Base-by-base conservation (phyloP, 371 early-diverging fungal genomes). In the Capillidium heterosporum region DNA sequence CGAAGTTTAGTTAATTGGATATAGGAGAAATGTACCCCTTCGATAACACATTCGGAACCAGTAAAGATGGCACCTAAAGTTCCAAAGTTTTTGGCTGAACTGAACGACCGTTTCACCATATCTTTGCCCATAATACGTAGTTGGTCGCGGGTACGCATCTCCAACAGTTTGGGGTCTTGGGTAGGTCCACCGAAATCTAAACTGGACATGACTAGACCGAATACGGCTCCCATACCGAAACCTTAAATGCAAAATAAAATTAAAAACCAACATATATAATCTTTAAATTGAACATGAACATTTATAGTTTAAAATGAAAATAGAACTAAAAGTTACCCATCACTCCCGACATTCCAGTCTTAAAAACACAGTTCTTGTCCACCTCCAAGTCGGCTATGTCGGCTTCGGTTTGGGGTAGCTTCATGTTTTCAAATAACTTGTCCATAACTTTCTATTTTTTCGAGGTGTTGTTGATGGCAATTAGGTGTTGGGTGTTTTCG, bases 41-140 rank as follows among this genome's bases (percentile, higher is more conserved):
- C 95, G 57, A 95, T 91, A 58, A 87, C 76, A 61, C 97, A 95
- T 68, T 96, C 97, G 0, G 89, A 77, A 13, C 87, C 84, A 23
- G 93, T 77, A 69, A 84, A 95, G 35, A 95, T 80, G 31, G 89
- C 87, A 27, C 88, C 95, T 24, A 96, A 86, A 10, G 84, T 67
- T 32, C 87, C 94, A 75, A 96, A 93, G 68, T 85, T 89, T 66
- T 91, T 94, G n/a, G 93, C 95, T 52, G 82, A 78, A 2, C 84
- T 78, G 50, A 70, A 75, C 1, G 84, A 80, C 59, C 84, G 73
- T 32, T 67, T 70, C 5, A 80, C 84, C 95, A 94, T 96, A 62
- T 96, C 94, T 67, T 79, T 82, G 41, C 84, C 62, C 53, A 87
- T 88, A 40, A 76, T 69, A 59, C 76, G 81, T 59, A 92, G 69